Evolutionary conservation across 495 filamentous ascomycete genomes (phyloP).

Genomic region (Xylaria nigripes): DNA sequence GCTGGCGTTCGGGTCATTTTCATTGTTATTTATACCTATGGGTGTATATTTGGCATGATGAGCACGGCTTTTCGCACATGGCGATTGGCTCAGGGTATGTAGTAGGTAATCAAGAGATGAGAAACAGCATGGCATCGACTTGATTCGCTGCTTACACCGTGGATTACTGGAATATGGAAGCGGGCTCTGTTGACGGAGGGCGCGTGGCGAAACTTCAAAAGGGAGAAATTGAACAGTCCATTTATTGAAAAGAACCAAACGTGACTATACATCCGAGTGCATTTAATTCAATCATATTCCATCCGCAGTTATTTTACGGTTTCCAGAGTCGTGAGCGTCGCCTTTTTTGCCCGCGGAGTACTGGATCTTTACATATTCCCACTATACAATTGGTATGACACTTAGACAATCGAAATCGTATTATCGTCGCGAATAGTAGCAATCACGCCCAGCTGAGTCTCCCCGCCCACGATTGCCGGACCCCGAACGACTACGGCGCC

Average conservation of each 20-base stretch:
- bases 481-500: conserved; percentile 64
- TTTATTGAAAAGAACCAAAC: neutral
- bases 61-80: no score
- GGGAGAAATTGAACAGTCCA: no score
- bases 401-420: conserved; percentile 42
- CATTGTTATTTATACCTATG: no score
- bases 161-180: no score
- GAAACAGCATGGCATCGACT: no score
- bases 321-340: neutral
- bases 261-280: neutral
- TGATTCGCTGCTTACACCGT: no score
- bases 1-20: neutral
- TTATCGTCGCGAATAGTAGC: conserved; percentile 48
- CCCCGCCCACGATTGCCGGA: conserved; percentile 56
- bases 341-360: neutral
- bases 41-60: no score
- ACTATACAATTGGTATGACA: neutral
- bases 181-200: no score
- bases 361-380: neutral
- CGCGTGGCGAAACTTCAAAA: no score
- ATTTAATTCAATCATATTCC: neutral
- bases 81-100: no score
- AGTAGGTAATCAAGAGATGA: no score
- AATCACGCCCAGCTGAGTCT: conserved; percentile 49
- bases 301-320: neutral